Base-by-base conservation (phyloP, 495 filamentous ascomycete genomes). In the Chlorociboria aeruginascens region DNA sequence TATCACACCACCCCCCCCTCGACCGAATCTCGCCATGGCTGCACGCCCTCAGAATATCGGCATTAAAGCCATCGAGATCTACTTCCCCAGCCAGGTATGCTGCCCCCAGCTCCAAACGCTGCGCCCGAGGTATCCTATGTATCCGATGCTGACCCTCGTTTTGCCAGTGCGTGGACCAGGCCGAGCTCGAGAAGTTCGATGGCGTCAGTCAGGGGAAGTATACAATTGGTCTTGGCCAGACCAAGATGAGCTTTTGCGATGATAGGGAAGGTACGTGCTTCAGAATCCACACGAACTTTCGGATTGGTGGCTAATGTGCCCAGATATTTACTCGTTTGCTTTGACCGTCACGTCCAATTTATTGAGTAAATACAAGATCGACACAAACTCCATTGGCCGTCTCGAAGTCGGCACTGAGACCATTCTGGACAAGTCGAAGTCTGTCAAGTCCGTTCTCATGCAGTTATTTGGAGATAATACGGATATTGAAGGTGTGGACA, bases 221-320 rank as follows among this genome's bases (percentile, higher is more conserved):
- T 76, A 98, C 92, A 55, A 98, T 98, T 69, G 92, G 92, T 72
- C 84, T 98, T 43, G 92, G 92, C 58, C 92, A 97, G 81, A 97
- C 90, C 55, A 95, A 92, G 71, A 98, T 98, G 92, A 89, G 84
- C 77, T 98, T 98, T 75, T 97, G 93, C 65, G 92, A 98, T 74
- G 92, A 98, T 68, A 78, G 89, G 60, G 92, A 98, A 76, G 90
- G 90, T 95, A 69, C 33, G 48, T 39, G 36, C 9, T 39, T 16
- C 9, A 40, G 38, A 10, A 3, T n/a, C 16, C 25, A 13, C 14
- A n/a, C 38, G 7, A 12, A 13, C 10, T 8, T 9, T 20, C 2
- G 25, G 38, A n/a, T 20, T 16, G 2, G 9, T 10, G 9, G 13
- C 42, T 44, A 30, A 44, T 31, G 6, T 32, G n/a, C 10, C 11